Evolutionary conservation across 2,329 filamentous ascomycete genomes (phyloP), one percentile per base, ranked within the genome.

Genomic region (Dryadomyces sulphureus): DNA sequence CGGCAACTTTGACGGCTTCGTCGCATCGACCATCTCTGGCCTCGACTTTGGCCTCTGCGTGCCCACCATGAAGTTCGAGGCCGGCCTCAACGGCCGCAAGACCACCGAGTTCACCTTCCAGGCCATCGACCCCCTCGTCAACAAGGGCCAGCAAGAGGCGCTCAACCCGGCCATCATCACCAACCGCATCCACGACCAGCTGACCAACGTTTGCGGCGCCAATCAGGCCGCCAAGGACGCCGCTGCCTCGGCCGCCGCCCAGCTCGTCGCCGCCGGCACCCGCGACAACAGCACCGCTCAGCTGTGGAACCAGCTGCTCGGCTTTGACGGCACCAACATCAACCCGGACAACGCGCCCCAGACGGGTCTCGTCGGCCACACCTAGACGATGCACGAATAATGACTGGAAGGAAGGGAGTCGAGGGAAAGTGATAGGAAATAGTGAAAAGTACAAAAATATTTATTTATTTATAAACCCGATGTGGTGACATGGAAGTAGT

Each of bases 91-190:
- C 62, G 71, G 70, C 35, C 75, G 77, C 48, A 62, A 67, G 12
- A 67, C 67, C 19, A 67, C 65, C 47, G 79, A 81, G 60, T 77
- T 72, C 61, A 81, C 79, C 43, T 84, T 84, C 72, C 75, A 80
- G 60, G 72, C 81, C 44, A 71, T 71, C 41, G 79, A 84, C 57
- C 64, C 74, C 8, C 62, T 73, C 17, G 71, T 81, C 48, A 71
- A 75, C 52, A 65, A 75, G 56, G 73, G 73, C 44, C 79, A 84
- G 61, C 62, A 77, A 55, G 79, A 83, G 57, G 78, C 79, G 8
- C 66, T 83, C 40, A 83, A 84, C 72, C 79, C 79, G 47, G 74
- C 75, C 65, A 84, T 84, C 67, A 84, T 84, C 66, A 81, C 77
- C 59, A 82, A 81, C 69, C 73, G 77, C 50, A 77, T 84, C 59